Conservation (phyloP, 345 rosid genomes). For the Toxicodendron radicans region DNA sequence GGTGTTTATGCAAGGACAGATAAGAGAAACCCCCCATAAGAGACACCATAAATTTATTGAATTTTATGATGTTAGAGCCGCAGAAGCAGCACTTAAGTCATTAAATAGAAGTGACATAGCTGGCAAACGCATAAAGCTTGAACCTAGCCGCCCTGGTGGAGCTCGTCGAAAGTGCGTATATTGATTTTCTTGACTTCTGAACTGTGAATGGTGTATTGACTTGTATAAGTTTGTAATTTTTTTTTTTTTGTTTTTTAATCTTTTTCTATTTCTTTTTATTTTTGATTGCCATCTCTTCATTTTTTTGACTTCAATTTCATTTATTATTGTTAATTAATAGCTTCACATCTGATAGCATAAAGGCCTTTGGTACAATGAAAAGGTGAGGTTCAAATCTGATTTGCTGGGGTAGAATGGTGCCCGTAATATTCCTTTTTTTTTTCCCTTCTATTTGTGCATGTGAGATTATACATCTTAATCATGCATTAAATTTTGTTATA, state of each 20-base stretch:
- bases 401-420: neutral
- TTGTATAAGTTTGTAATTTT: neutral
- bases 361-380: neutral
- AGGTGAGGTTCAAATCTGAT: neutral
- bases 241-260: neutral
- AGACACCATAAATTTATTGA: conserved; percentile 84
- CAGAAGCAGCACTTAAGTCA: conserved; percentile 73
- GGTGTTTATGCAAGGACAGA: conserved; percentile 44
- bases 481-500: too few species aligned
- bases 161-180: conserved; percentile 60
- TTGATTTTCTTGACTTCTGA: conserved; percentile 15
- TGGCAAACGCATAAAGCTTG: conserved; percentile 83
- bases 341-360: neutral
- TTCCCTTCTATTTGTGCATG: neutral
- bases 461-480: too few species aligned
- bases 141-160: conserved; percentile 89
- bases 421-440: neutral
- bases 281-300: neutral
- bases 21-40: conserved; percentile 85
- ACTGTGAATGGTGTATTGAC: neutral
- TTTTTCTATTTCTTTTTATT: neutral
- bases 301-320: neutral
- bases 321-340: neutral
- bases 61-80: conserved; percentile 78
- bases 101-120: conserved; percentile 75